Evolutionary conservation across 306 rosid genomes (phyloP).

Genomic region (barrel medic (Medicago truncatula)): DNA sequence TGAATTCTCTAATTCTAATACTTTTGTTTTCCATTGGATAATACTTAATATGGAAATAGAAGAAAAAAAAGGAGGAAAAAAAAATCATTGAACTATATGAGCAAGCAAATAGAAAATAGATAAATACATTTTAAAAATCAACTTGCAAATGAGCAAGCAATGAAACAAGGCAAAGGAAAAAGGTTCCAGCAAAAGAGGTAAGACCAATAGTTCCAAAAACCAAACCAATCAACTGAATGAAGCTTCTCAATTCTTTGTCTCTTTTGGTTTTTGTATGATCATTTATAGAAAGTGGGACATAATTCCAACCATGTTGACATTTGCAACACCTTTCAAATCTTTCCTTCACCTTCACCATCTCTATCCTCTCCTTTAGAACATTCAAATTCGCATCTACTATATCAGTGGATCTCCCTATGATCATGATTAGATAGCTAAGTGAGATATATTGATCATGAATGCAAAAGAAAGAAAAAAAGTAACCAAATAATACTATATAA

Average conservation of each 20-base stretch:
- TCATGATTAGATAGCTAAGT: neutral
- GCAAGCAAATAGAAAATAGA: neutral
- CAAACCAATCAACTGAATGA: conserved; percentile 45
- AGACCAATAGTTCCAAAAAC: conserved; percentile 50
- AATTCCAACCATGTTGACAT: conserved; percentile 61
- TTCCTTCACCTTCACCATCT: conserved; percentile 60
- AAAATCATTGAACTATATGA: neutral
- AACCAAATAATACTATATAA: neutral
- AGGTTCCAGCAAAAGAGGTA: conserved; percentile 54
- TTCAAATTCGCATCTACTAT: conserved; percentile 57
- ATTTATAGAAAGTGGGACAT: conserved; percentile 18
- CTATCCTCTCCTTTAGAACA: conserved; percentile 58
- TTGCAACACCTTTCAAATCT: conserved; percentile 56
- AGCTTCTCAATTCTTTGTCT: conserved; percentile 31
- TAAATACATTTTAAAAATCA: neutral
- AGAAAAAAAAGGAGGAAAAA: neutral
- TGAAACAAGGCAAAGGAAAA: conserved; percentile 54
- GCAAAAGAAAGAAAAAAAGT: conserved; percentile 11
- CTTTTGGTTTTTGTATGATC: conserved; percentile 30
- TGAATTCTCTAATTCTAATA: no score
- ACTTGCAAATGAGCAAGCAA: conserved; percentile 48
- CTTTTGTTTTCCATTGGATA: neutral
- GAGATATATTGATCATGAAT: neutral
- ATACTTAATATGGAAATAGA: neutral
- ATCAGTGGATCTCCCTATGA: conserved; percentile 52